Base-by-base conservation (phyloP, 306 rosid species). In the Prunus fruticosa region DNA sequence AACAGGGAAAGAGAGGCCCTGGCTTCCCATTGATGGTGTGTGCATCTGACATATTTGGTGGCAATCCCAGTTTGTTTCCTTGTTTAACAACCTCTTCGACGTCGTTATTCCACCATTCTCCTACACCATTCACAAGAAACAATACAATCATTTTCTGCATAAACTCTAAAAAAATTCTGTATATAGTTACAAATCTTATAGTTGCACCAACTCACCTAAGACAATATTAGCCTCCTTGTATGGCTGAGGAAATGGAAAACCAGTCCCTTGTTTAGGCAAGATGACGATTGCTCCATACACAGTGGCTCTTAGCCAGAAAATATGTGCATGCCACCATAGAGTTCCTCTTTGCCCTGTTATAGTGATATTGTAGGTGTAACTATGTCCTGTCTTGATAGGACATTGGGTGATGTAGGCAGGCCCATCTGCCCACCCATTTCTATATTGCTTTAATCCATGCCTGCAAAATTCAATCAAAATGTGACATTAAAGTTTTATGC, bases 381-480 rank as follows among this genome's bases (percentile, higher is more conserved):
- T 78, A 14, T 69, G 71, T 50, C 82, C 82, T 14, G 80, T 74
- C 64, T 69, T 76, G 69, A 82, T 78, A 12, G 86, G 86, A 64
- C 86, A 82, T 30, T 82, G 86, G 15, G 86, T 82, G 27, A 82
- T 69, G 7, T 82, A 82, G 6, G 82, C 86, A 19, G 82, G 82
- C n/a, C 86, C 86, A 25, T 82, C 86, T 10, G 83, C 86, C 86
- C 86, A 82, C 2, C 86, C 86, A 69, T 82, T 82, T 19, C 82
- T 13, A 63, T 78, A 78, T 22, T 82, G 86, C 77, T 74, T 82
- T 9, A 82, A 20, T 74, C 86, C 86, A 74, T 82, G 86, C 86
- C 82, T 27, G 28, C 28, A 27, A 0, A 27, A 27, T 27, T 27
- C 28, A 27, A 27, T 27, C 28, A 27, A 27, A 27, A 27, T 27